Evolutionary conservation across 208 protist species (phyloP), one percentile per base, ranked within the genome.

Genomic region (Acanthamoeba divionensis): DNA sequence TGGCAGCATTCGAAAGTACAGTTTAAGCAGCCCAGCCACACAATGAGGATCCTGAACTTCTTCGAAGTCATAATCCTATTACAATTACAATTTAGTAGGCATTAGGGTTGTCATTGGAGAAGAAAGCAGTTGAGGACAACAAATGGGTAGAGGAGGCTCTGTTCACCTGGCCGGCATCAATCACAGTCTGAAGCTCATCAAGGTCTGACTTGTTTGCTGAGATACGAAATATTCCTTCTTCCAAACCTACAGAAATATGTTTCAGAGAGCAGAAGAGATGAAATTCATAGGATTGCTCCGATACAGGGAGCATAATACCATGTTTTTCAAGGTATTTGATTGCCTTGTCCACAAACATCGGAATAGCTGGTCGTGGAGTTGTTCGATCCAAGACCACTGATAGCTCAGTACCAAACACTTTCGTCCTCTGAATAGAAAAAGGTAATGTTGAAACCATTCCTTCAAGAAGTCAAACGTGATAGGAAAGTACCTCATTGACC

Each of bases 1-100:
- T 26, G 52, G 57, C 1, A 89, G 80, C 36, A 26, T 41, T 21
- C 80, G 80, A 31, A 89, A 36, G 44, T 89, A 89, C 15, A 62
- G 60, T 36, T 89, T 89, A 12, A 89, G 80, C 6, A 89, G 52
- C 12, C 80, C 80, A 12, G 80, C 80, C n/a, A 89, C 80, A 31
- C 80, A 89, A 36, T 89, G 55, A 7, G 80, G 80, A 24, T 89
- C 80, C 18, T 85, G 60, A 7, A 85, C 33, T 10, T 85, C 75
- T 63, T 85, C 33, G n/a, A n/a, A n/a, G n/a, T n/a, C n/a, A n/a
- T n/a, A n/a, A n/a, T n/a, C n/a, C n/a, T n/a, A n/a, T n/a, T n/a
- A n/a, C n/a, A n/a, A n/a, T n/a, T n/a, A n/a, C n/a, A n/a, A n/a
- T n/a, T n/a, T n/a, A n/a, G n/a, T n/a, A n/a, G n/a, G n/a, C n/a